Percentiles rank a stretch among this genome's conserved stretches.
Conservation (phyloP, 306 rosid genomes). For the Prunus mongolica region DNA sequence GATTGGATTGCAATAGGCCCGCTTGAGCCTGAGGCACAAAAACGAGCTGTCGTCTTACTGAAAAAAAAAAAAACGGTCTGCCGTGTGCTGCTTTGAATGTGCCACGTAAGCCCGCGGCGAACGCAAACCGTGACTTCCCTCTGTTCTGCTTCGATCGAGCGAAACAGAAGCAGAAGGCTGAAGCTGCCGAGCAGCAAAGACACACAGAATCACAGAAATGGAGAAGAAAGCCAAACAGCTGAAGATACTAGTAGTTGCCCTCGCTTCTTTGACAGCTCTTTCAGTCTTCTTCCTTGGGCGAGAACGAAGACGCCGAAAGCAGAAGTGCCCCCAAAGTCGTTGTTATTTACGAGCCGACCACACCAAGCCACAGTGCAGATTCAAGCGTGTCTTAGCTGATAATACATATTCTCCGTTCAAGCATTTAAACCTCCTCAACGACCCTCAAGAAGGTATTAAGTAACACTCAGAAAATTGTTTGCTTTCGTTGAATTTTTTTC, state of each 20-base stretch:
- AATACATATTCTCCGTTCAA: constrained; percentile 69
- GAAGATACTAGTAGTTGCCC: constrained; percentile 39
- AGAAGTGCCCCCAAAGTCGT: constrained; percentile 28
- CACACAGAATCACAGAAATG: constrained; percentile 22
- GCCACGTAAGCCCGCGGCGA: constrained; percentile 8
- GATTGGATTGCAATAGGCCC: neutral
- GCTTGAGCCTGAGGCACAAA: neutral
- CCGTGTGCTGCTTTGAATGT: neutral
- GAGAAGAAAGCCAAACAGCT: constrained; percentile 27
- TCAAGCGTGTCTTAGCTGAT: constrained; percentile 74
- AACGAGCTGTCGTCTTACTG: neutral
- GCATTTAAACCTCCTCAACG: constrained; percentile 41
- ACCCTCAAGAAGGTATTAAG: constrained; percentile 31
- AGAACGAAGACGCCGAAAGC: constrained; percentile 36
- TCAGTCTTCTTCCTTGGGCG: constrained; percentile 45
- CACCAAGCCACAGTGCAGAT: constrained; percentile 59
- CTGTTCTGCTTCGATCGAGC: neutral
- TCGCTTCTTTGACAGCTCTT: constrained; percentile 52
- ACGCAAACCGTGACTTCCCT: neutral
- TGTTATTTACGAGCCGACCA: constrained; percentile 61
- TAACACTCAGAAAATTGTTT: neutral
- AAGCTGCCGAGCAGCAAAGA: neutral
- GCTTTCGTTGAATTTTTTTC: neutral
- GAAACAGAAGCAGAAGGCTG: neutral
- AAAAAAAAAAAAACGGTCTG: neutral